phyloP scores from a whole-genome alignment of 768 basidiomycete genomes.

The Rossbeevera mucosa region DNA sequence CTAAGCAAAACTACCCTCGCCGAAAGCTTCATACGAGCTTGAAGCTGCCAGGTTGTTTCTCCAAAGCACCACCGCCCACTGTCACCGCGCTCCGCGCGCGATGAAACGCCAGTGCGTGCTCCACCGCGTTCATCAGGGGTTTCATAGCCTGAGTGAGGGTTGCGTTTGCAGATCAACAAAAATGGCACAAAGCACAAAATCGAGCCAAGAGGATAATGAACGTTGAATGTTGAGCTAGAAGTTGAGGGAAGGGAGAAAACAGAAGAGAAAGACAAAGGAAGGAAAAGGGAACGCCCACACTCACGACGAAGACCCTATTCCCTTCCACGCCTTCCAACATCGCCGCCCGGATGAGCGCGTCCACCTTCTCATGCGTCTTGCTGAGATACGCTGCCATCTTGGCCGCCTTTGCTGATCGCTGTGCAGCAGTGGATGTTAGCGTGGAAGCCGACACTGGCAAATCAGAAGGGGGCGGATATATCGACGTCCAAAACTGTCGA shows the following conservation, averaged over 20 bases:
- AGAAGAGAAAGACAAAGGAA: constrained; percentile 3
- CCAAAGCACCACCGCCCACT: constrained; percentile 9
- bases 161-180: not conserved
- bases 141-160: constrained; percentile 58
- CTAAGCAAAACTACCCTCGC: not conserved
- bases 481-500: constrained; percentile 90
- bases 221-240: not conserved
- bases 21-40: constrained; percentile 8
- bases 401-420: constrained; percentile 70
- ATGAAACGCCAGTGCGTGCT: constrained; percentile 65
- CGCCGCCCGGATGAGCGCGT: constrained; percentile 64
- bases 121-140: constrained; percentile 66
- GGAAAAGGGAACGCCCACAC: constrained; percentile 27
- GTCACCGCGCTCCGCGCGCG: constrained; percentile 32
- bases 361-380: constrained; percentile 78
- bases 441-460: constrained; percentile 38
- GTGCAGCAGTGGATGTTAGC: constrained; percentile 47
- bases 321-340: constrained; percentile 60
- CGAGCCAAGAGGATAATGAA: not conserved
- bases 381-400: constrained; percentile 86
- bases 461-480: constrained; percentile 71
- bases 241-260: constrained; percentile 7
- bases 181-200: not conserved
- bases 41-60: not conserved
- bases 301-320: constrained; percentile 57